Evolutionary conservation across 2,329 filamentous ascomycete genomes (phyloP), one percentile per base, ranked within the genome.

Genomic region (Penicillium corylophilum): DNA sequence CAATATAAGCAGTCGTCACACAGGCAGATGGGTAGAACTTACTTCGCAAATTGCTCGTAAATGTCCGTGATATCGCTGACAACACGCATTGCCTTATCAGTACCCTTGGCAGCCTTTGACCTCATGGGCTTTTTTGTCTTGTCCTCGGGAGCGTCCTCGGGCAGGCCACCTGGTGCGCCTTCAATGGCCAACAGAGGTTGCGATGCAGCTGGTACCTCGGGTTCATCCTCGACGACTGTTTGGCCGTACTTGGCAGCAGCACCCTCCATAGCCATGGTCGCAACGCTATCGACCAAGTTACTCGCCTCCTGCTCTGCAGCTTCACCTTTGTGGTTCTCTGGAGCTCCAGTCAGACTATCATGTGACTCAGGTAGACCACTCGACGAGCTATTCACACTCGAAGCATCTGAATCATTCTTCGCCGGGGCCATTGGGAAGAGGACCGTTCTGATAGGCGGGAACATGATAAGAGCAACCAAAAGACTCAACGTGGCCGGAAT

Each of bases 251-350:
- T 90, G 0, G 88, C 89, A 0, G 86, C 84, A 2, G 88, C 89
- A 60, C 87, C 89, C 48, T 86, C 86, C 24, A 94, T 73, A 1
- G 88, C 86, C 9, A 94, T 82, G 16, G 83, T 80, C 8, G 86
- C 83, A 49, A 94, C 84, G 31, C 85, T 83, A 54, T 86, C 88
- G 56, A 94, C 86, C 54, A 95, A 87, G 65, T 90, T 92, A 56
- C 81, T 86, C 2, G 90, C 90, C 67, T 95, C 90, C 54, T 88
- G 83, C 69, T 95, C 90, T 1, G 90, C 88, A 0, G 89, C 88
- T 68, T 94, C 90, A 23, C 90, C 90, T 66, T 90, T 86, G 71
- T 91, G 82, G 56, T 88, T 88, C 68, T 95, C 89, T 0, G 89
- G 86, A 0, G 88, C 89, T 1, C 89, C 89, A 0, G 89, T 94